These are phyloP conservation scores for Rhodotorula sp. DNA, from an alignment of 1,284 basidiomycete genomes.

Conservation along the genomic window DNA sequence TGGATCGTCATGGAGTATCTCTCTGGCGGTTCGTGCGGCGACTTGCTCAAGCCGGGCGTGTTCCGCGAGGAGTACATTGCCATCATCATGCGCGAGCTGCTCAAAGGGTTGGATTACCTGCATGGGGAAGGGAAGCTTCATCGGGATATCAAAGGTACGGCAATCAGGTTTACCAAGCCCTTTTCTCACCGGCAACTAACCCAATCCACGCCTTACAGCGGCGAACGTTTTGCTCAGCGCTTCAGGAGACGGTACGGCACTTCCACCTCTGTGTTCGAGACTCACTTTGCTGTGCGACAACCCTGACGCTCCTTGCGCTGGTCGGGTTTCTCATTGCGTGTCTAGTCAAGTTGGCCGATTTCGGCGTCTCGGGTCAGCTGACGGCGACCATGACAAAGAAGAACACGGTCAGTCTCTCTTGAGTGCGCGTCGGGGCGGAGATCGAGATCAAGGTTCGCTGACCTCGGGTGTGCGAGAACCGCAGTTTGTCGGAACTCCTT, in stretches of 20 bases:
- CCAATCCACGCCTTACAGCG: slow-evolving; percentile 54
- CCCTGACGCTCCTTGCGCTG: neutral
- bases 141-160: slow-evolving; percentile 91
- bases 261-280: neutral
- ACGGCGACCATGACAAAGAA: slow-evolving; percentile 65
- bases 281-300: neutral
- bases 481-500: slow-evolving; percentile 56
- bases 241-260: slow-evolving; percentile 64
- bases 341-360: slow-evolving; percentile 90
- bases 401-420: slow-evolving; percentile 76
- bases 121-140: slow-evolving; percentile 96
- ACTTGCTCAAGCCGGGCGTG: slow-evolving; percentile 77
- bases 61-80: slow-evolving; percentile 99
- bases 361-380: slow-evolving; percentile 97
- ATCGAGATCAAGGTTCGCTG: neutral
- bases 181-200: neutral
- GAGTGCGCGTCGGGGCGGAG: too few species aligned
- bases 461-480: too few species aligned
- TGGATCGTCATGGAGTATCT: slow-evolving; percentile 99
- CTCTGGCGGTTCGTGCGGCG: slow-evolving; percentile 52
- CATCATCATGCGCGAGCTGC: slow-evolving; percentile 87
- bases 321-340: neutral
- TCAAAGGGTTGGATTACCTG: slow-evolving; percentile 89
- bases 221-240: slow-evolving; percentile 93
- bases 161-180: too few species aligned